Evolutionary conservation across 805 yeast genomes (phyloP), one percentile per base, ranked within the genome.

Genomic region (Ogataea parapolymorpha): DNA sequence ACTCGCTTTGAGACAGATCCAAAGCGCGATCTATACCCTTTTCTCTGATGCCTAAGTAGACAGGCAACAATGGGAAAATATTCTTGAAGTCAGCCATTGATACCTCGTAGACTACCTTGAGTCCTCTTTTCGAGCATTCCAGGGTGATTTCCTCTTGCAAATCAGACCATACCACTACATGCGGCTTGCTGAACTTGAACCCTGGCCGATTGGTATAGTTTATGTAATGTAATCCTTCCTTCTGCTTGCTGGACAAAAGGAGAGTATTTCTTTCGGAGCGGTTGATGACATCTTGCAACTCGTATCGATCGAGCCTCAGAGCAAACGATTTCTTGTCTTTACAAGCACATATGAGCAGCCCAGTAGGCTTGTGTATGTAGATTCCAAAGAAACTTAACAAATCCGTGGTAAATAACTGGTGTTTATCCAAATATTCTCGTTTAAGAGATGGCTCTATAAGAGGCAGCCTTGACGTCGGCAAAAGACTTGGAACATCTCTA

Each of bases 311-410:
- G 9, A 44, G 48, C 29, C 62, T 29, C 3, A 61, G 42, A 2
- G 59, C 48, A 33, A 55, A 55, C 0, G 63, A 57, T n/a, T 42
- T 35, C 34, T 51, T 53, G 15, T 42, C 41, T 4, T 28, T 11
- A 27, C 58, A 54, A 23, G 43, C 30, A 3, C 60, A 59, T 8
- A 59, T 29, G 1, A 58, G 26, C 2, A 56, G 13, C 6, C 49
- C 42, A 3, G 57, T 50, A 5, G 50, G 43, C 5, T 26, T 14
- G 31, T 58, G 61, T 3, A 58, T 18, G 33, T 58, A 58, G 2
- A 61, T 35, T 1, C 64, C 65, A 44, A 54, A 58, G 8, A 58
- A 26, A 33, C 62, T 55, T 17, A 58, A 34, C 7, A 48, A 40
- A 3, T 44, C 46, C 1, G 59, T 47, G 3, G 63, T 49, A 12